A percentile compares a stretch with the other conserved stretches of the same genome.
These are phyloP conservation scores for Boletus tomentosulus DNA, from an alignment of 768 basidiomycete genomes.

Conservation along the genomic window DNA sequence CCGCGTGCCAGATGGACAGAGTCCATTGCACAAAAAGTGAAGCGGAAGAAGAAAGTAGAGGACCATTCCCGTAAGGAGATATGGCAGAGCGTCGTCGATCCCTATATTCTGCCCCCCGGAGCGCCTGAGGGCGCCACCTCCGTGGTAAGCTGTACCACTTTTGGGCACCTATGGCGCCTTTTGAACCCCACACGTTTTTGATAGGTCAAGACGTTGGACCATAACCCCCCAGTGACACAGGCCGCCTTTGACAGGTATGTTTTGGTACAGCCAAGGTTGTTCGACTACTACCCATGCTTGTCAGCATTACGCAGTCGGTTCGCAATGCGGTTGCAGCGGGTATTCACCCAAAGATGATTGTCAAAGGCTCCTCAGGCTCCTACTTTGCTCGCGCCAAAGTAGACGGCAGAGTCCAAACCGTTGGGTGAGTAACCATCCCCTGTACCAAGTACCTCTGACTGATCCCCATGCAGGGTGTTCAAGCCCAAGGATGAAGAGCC, in stretches of 20 bases:
- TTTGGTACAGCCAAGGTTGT: neutral
- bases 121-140: conserved; percentile 23
- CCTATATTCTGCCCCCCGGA: conserved; percentile 39
- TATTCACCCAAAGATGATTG: conserved; percentile 87
- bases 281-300: conserved; percentile 8
- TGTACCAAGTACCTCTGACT: neutral
- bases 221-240: conserved; percentile 71
- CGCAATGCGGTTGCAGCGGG: conserved; percentile 69
- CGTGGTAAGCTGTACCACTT: conserved; percentile 13
- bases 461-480: conserved; percentile 57
- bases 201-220: conserved; percentile 78
- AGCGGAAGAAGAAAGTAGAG: conserved; percentile 68
- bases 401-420: conserved; percentile 73
- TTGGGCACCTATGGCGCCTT: neutral
- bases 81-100: conserved; percentile 79
- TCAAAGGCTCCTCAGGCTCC: conserved; percentile 84
- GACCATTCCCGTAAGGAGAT: conserved; percentile 67
- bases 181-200: conserved; percentile 3
- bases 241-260: conserved; percentile 68
- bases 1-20: conserved; percentile 65
- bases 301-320: conserved; percentile 60
- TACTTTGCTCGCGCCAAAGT: conserved; percentile 86
- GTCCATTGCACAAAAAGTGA: conserved; percentile 81
- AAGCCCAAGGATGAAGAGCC: conserved; percentile 92
- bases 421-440: conserved; percentile 53